Base-by-base conservation (phyloP, 2,329 filamentous ascomycete genomes). In the Stagonosporopsis vannaccii region DNA sequence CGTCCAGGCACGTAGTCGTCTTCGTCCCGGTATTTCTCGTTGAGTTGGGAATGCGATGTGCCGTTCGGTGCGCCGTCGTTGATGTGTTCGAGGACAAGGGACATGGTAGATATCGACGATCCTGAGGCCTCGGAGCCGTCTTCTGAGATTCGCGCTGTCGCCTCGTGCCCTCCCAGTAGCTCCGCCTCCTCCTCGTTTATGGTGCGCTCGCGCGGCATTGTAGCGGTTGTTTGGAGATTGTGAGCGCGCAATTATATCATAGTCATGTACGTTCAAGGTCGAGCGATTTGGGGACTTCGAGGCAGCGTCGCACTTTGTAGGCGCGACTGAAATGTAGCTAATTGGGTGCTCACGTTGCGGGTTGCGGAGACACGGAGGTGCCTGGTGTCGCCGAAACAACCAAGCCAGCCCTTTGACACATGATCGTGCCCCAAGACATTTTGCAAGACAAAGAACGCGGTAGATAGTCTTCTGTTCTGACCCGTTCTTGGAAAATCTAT, bases 31-130 rank as follows among this genome's bases (percentile, higher is more conserved):
- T 77, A 77, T 53, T 75, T 75, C 63, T 77, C 71, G n/a, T 63
- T 62, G 22, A 67, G 62, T 17, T 56, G 67, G 37, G 66, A 44
- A 36, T 40, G 73, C 62, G 65, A 72, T 60, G 58, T 59, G 61
- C 59, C 67, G 66, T 63, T 74, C 59, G 54, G 62, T 51, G 65
- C 82, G 74, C 69, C 75, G 71, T 90, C 87, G 67, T 85, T 84
- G 63, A 94, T 83, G 60, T 89, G 86, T 63, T 95, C 90, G 71
- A 95, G 90, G 50, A 95, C 86, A 13, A 95, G 82, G 66, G 91
- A 94, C 4, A 89, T 92, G 11, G 91, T 94, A 30, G 91, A 95
- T n/a, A 87, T 87, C 36, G 89, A 89, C n/a, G 89, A 91, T 41
- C 85, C 75, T 3, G 90, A 91, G 59, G 83, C 84, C 49, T 72